These are phyloP conservation scores for Aureoboletus auriporus DNA, from an alignment of 768 basidiomycete species.

Conservation along the genomic window DNA sequence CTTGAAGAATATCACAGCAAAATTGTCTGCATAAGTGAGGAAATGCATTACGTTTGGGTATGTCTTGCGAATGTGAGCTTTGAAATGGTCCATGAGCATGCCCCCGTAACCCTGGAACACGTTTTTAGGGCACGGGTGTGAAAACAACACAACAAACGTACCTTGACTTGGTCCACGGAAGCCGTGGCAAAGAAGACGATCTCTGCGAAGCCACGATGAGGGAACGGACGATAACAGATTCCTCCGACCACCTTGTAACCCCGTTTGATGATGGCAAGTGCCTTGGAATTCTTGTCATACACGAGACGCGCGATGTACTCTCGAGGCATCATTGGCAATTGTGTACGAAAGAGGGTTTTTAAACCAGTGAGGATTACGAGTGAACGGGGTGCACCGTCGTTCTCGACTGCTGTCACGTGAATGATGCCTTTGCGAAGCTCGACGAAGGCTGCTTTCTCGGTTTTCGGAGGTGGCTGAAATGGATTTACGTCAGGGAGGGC, in stretches of 20 bases:
- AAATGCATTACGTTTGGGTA: slow-evolving; percentile 92
- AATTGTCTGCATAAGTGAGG: slow-evolving; percentile 98
- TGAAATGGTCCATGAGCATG: slow-evolving; percentile 98
- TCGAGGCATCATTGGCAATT: slow-evolving; percentile 97
- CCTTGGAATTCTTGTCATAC: slow-evolving; percentile 88
- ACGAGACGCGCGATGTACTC: slow-evolving; percentile 98
- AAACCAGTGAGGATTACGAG: slow-evolving; percentile 88
- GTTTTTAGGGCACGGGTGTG: not conserved
- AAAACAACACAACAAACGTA: slow-evolving; percentile 29
- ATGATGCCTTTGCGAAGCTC: slow-evolving; percentile 85
- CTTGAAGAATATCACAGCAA: slow-evolving; percentile 98
- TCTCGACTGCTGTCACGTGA: slow-evolving; percentile 77
- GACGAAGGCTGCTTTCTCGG: slow-evolving; percentile 74
- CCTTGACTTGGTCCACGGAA: slow-evolving; percentile 96
- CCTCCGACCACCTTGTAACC: slow-evolving; percentile 97
- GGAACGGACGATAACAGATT: slow-evolving; percentile 95
- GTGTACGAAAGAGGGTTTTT: slow-evolving; percentile 95
- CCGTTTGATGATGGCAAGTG: slow-evolving; percentile 90
- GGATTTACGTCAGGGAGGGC: not conserved
- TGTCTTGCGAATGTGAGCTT: slow-evolving; percentile 79
- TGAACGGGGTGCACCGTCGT: slow-evolving; percentile 72
- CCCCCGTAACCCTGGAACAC: slow-evolving; percentile 87
- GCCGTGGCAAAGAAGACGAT: slow-evolving; percentile 99
- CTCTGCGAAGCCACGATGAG: slow-evolving; percentile 92
- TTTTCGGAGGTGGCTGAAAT: slow-evolving; percentile 47